Evolutionary conservation across 2,329 filamentous ascomycete species (phyloP).

Genomic region (Alternaria dauci): DNA sequence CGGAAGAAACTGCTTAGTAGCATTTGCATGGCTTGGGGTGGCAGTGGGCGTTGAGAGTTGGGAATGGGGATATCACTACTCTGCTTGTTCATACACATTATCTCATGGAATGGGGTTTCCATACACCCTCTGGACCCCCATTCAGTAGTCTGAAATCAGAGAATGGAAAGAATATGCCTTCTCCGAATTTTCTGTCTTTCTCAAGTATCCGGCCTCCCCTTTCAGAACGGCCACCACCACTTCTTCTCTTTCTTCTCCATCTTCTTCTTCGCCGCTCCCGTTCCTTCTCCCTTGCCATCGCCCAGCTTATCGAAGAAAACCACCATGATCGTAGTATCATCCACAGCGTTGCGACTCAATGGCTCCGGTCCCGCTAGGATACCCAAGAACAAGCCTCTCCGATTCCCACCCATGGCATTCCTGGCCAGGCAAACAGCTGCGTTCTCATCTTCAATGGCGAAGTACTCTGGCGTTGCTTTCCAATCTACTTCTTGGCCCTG

Average conservation of each 20-base stretch:
- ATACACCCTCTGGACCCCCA: background rate
- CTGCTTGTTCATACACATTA: background rate
- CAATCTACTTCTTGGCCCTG: constrained; percentile 51
- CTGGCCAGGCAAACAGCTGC: constrained; percentile 61
- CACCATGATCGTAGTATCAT: constrained; percentile 63
- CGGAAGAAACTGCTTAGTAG: background rate
- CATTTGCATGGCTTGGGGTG: background rate
- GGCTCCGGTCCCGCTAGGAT: constrained; percentile 46
- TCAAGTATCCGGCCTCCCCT: background rate
- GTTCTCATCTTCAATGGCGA: constrained; percentile 62
- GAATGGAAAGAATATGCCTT: background rate
- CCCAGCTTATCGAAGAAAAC: constrained; percentile 59
- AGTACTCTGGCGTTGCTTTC: constrained; percentile 54
- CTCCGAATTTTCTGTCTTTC: background rate
- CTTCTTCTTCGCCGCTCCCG: constrained; percentile 15
- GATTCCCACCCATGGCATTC: constrained; percentile 62
- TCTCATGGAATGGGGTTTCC: background rate
- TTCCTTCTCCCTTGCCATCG: background rate
- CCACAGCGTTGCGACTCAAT: constrained; percentile 53
- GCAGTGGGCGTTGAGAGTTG: background rate
- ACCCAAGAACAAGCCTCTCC: constrained; percentile 52
- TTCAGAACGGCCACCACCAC: background rate
- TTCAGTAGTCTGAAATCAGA: background rate
- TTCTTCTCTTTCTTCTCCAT: constrained; percentile 18
- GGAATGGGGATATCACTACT: constrained; percentile 1